Base-by-base conservation (phyloP, 371 early-diverging fungal genomes). In the Dichotomocladium elegans region DNA sequence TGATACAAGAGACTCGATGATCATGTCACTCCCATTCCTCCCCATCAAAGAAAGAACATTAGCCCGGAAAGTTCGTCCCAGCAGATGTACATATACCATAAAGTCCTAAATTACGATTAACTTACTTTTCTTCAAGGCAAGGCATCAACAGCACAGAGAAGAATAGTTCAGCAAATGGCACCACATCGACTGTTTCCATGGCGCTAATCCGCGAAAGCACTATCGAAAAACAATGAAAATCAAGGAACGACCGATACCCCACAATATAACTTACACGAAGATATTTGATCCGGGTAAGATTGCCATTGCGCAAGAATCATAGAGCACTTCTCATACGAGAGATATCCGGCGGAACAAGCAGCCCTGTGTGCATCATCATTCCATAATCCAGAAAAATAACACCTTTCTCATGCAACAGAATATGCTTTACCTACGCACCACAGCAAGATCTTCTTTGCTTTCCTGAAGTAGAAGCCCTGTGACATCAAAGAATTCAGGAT, bases 401-500 rank as follows among this genome's bases (percentile, higher is more conserved):
- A 22, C 25, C 11, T 22, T 26, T 14, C 25, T 22, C 17, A n/a
- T 15, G 14, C 26, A 14, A 19, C 17, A 17, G 9, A 2, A 35
- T 21, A 24, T 24, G 8, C 29, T 15, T 29, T 48, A 48, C 49
- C 49, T 48, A 25, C 35, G 34, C n/a, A 31, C 14, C 26, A 48
- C 35, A 10, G 22, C 22, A 4, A 26, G 26, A 19, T 48, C 60
- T 28, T 72, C 60, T 19, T 67, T 66, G 19, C 73, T 75, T 62
- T 78, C 75, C 24, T 66, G 59, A 0, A 65, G 52, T 24, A 78
- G 43, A 26, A 78, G 64, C 26, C 67, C 64, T 6, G 56, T 58
- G 21, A 79, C 65, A 41, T 79, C 77, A 52, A 79, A 76, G n/a
- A 77, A 50, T 41, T 79, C 77, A 7, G 80, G 80, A 47, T 61